Percentiles rank a stretch among this genome's conserved stretches.
Conservation (phyloP, 805 yeast species). For the Spathaspora sp. region DNA sequence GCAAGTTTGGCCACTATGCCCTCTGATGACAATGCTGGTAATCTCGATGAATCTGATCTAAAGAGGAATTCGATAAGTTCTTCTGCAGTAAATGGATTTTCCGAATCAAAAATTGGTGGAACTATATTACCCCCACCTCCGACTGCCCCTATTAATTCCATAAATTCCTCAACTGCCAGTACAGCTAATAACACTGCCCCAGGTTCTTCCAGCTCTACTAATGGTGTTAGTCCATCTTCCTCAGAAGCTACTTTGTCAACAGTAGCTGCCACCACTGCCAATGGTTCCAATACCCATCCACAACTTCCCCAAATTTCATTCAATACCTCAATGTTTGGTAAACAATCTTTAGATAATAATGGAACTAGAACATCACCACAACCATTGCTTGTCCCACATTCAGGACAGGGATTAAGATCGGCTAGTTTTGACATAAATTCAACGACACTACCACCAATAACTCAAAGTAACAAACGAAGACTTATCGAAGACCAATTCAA, state of each 20-base stretch:
- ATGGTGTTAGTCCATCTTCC: constrained; percentile 1
- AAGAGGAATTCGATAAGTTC: not conserved
- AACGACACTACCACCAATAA: constrained; percentile 19
- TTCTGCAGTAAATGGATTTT: not conserved
- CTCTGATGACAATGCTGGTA: not conserved
- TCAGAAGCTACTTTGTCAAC: not conserved
- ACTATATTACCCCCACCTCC: constrained; percentile 7
- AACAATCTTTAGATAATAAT: not conserved
- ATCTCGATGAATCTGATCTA: not conserved
- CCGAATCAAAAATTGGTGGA: not conserved
- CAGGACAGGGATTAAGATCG: constrained; percentile 13
- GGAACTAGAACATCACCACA: constrained; percentile 4
- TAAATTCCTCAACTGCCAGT: not conserved
- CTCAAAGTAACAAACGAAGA: constrained; percentile 20
- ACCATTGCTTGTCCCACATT: constrained; percentile 4
- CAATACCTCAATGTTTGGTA: constrained; percentile 38
- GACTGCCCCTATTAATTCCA: constrained; percentile 2
- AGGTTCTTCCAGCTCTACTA: not conserved
- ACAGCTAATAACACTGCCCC: not conserved
- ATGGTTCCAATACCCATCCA: not conserved
- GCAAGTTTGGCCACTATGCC: constrained; percentile 7
- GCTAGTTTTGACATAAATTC: constrained; percentile 22
- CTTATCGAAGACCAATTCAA: constrained; percentile 21
- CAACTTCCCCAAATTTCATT: constrained; percentile 31
- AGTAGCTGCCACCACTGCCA: not conserved